Conservation (phyloP, 805 yeast species). For the Saccharomycopsis sp. region DNA sequence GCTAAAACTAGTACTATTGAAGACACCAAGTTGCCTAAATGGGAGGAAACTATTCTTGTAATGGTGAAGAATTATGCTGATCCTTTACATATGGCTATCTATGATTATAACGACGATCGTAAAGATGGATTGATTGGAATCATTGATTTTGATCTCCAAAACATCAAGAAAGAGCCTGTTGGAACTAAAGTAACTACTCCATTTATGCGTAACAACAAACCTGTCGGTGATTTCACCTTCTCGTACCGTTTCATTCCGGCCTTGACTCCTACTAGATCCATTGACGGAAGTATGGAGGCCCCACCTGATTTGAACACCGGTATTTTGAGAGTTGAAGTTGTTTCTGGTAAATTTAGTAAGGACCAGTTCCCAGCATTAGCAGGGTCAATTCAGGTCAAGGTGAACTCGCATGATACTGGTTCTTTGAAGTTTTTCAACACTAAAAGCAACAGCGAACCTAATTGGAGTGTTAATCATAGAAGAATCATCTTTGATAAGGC, state of each 20-base stretch:
- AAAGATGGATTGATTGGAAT: constrained; percentile 80
- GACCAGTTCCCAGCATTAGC: constrained; percentile 43
- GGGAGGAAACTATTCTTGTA: constrained; percentile 74
- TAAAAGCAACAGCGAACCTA: constrained; percentile 59
- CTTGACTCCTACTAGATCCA: constrained; percentile 45
- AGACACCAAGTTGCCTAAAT: constrained; percentile 64
- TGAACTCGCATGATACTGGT: constrained; percentile 53
- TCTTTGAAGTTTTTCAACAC: constrained; percentile 43
- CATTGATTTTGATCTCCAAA: constrained; percentile 65
- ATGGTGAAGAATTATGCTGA: constrained; percentile 73
- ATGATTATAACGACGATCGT: constrained; percentile 73
- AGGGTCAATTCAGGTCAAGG: constrained; percentile 63
- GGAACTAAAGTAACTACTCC: constrained; percentile 45
- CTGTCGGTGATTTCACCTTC: constrained; percentile 67
- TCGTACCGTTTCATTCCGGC: constrained; percentile 76
- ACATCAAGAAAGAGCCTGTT: constrained; percentile 46
- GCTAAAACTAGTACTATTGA: constrained; percentile 64
- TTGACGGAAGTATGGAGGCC: constrained; percentile 79
- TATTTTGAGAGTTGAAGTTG: constrained; percentile 62
- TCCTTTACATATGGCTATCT: constrained; percentile 64
- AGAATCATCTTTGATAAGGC: constrained; percentile 67
- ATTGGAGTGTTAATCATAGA: constrained; percentile 59
- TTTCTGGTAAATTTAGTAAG: constrained; percentile 30
- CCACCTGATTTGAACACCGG: constrained; percentile 95
- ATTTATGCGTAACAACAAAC: constrained; percentile 75